A percentile compares a stretch with the other conserved stretches of the same genome.
Conservation (phyloP, 495 filamentous ascomycete genomes). For the Tetracladium marchalianum region DNA sequence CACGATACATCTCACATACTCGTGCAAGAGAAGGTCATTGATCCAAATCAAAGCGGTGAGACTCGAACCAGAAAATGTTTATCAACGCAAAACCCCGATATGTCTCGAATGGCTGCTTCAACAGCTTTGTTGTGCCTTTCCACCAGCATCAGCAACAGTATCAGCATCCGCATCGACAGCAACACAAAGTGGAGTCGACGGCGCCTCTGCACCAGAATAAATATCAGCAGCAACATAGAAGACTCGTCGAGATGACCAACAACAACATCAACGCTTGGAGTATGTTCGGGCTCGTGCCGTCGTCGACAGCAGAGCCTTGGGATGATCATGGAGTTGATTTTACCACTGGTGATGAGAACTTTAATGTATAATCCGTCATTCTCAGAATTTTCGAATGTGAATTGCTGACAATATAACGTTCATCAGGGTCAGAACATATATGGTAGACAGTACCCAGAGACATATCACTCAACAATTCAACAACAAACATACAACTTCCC, state of each 20-base stretch:
- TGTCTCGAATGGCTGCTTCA: constrained; percentile 19
- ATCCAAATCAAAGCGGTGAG: too few relatives aligned
- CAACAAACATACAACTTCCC: neutral
- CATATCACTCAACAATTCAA: neutral
- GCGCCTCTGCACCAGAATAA: too few relatives aligned
- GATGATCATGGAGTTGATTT: constrained; percentile 13
- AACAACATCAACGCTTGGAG: constrained; percentile 21
- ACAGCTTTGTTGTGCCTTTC: constrained; percentile 16
- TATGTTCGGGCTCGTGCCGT: constrained; percentile 13
- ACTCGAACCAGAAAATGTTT: constrained; percentile 10
- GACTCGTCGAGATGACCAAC: constrained; percentile 20
- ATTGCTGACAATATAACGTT: too few relatives aligned
- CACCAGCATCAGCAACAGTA: constrained; percentile 11
- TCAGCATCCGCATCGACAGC: too few relatives aligned
- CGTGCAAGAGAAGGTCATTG: too few relatives aligned
- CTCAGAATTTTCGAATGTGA: neutral
- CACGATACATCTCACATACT: too few relatives aligned
- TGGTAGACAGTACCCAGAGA: constrained; percentile 11
- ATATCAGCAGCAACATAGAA: constrained; percentile 5
- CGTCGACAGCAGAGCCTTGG: constrained; percentile 13
- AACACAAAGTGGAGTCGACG: too few relatives aligned
- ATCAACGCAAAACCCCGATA: constrained; percentile 20
- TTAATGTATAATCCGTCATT: neutral
- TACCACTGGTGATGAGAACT: constrained; percentile 9
- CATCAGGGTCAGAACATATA: constrained; percentile 11